Conservation (phyloP, 2,329 filamentous ascomycete genomes). For the Ilyonectria mors-panacis region DNA sequence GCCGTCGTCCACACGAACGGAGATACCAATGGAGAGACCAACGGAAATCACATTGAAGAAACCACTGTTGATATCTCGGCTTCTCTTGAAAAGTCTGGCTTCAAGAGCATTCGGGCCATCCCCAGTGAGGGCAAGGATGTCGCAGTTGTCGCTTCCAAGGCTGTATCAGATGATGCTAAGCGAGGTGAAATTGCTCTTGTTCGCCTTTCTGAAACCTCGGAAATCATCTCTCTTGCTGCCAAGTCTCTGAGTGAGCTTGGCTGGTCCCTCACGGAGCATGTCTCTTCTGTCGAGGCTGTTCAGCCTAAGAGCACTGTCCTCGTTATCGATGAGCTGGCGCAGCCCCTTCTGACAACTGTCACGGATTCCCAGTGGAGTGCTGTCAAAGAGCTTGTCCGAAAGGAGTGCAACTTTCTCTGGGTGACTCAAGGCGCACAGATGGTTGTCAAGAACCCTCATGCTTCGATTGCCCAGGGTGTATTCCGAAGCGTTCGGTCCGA, state of each 20-base stretch:
- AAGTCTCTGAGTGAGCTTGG: conserved; percentile 2
- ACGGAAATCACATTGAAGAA: background rate
- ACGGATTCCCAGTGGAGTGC: conserved; percentile 16
- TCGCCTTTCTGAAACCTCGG: background rate
- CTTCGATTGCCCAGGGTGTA: conserved; percentile 22
- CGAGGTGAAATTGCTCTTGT: background rate
- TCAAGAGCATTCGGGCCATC: background rate
- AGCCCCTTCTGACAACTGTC: conserved; percentile 13
- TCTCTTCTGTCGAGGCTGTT: background rate
- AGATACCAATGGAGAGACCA: background rate
- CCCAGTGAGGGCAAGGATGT: background rate
- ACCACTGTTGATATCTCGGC: background rate
- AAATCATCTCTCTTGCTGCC: background rate
- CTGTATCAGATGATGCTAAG: background rate
- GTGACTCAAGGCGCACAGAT: conserved; percentile 29
- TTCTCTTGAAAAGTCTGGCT: background rate
- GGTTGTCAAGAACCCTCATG: conserved; percentile 16
- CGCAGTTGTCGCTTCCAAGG: background rate
- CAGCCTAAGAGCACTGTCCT: conserved; percentile 14
- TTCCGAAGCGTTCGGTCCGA: conserved; percentile 25
- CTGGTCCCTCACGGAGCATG: conserved; percentile 1
- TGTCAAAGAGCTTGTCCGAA: conserved; percentile 19
- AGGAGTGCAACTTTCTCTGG: conserved; percentile 28
- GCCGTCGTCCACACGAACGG: background rate
- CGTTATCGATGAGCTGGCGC: conserved; percentile 16